These are phyloP conservation scores for Diddensiella santjacobensis DNA, from an alignment of 805 yeast genomes.

Conservation along the genomic window DNA sequence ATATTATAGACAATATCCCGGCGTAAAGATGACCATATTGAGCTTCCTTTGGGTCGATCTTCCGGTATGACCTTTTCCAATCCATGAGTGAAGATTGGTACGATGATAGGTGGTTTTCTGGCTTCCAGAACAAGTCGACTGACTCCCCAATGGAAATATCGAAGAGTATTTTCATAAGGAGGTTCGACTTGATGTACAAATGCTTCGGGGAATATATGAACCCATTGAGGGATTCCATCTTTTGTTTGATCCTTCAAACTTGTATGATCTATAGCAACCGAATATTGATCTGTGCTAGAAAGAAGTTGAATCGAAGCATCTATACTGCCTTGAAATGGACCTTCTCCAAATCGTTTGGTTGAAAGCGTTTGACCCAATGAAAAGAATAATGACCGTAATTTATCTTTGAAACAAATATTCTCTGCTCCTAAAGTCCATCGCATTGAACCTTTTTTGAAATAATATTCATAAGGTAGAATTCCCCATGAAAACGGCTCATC, in stretches of 20 bases:
- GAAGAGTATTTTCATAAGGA: slow-evolving; percentile 81
- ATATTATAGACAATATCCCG: slow-evolving; percentile 63
- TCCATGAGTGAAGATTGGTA: slow-evolving; percentile 84
- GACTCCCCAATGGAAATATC: slow-evolving; percentile 95
- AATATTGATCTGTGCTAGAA: slow-evolving; percentile 33
- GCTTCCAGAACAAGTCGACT: slow-evolving; percentile 80
- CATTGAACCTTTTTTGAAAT: slow-evolving; percentile 56
- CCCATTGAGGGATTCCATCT: slow-evolving; percentile 53
- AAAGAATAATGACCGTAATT: slow-evolving; percentile 49
- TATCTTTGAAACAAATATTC: slow-evolving; percentile 67
- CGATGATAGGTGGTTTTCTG: slow-evolving; percentile 75
- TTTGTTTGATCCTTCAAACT: neutral
- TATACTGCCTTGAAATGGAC: slow-evolving; percentile 86
- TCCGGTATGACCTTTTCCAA: slow-evolving; percentile 87
- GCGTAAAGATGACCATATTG: slow-evolving; percentile 59
- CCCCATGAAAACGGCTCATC: slow-evolving; percentile 95
- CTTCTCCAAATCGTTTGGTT: slow-evolving; percentile 83
- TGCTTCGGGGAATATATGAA: slow-evolving; percentile 94
- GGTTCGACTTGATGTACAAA: slow-evolving; percentile 77
- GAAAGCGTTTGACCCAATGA: slow-evolving; percentile 85
- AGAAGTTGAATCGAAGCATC: slow-evolving; percentile 82
- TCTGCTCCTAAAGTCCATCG: slow-evolving; percentile 96
- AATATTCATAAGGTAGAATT: slow-evolving; percentile 68
- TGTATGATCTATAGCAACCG: neutral
- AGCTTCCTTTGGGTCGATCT: slow-evolving; percentile 40